Base-by-base conservation (phyloP, 192 early-diverging fungal species). In the Coemansia sp. region DNA sequence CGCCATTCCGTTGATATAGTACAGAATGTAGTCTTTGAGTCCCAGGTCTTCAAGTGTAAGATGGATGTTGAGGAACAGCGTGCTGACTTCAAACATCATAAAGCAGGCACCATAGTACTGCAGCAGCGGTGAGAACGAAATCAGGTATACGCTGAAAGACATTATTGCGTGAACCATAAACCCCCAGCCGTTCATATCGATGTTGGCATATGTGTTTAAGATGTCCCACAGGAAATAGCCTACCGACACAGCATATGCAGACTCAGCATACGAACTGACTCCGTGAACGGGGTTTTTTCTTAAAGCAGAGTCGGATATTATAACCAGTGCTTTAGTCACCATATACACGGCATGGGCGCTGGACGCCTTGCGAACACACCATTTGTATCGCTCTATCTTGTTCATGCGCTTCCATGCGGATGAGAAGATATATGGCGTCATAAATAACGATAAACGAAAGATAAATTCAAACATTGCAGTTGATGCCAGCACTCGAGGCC, bases 191-290 rank as follows among this genome's bases (percentile, higher is more conserved):
- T 84, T 82, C 39, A 88, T 63, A 42, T 83, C 81, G n/a, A 89
- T 51, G 53, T 92, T 76, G 30, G 72, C 68, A 36, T 91, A 68
- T 5, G 81, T 86, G 28, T 86, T 71, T 46, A 91, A 33, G 0
- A 86, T 83, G 69, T 97, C 94, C 94, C 94, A 97, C 31, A 94
- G 61, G 71, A 97, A 97, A 67, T 93, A 91, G 75, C 93, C 91
- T 49, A 87, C 83, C 20, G 88, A 80, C 14, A 96, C 68, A 10
- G 91, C 81, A 62, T 88, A 90, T 21, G 88, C 85, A 14, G 84
- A 82, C 19, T 86, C 88, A 4, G 86, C 84, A 63, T 83, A 81
- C n/a, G 60, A 54, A 42, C 81, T 80, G 53, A 84, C 87, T 13
- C 90, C 91, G 68, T 87, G 85, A 49, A 78, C 7, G 0, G 80